phyloP scores from a whole-genome alignment of 768 basidiomycete genomes.

The Trametes villosa region DNA sequence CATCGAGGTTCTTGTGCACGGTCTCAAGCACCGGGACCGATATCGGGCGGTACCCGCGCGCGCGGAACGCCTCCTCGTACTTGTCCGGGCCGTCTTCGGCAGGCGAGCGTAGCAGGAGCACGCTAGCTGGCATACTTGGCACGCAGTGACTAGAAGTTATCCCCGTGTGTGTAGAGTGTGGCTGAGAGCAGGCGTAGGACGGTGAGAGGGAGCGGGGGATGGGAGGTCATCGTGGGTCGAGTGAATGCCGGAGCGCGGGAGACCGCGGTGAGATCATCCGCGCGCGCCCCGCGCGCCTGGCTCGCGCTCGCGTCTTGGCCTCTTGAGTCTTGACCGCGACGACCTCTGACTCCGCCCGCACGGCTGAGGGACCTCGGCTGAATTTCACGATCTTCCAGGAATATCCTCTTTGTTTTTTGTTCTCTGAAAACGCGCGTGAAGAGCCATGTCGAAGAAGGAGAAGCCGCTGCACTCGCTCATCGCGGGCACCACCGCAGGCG shows the following conservation, averaged over 20 bases:
- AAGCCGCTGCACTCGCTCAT: constrained; percentile 85
- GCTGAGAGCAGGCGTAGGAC: neutral
- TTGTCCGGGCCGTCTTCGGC: constrained; percentile 48
- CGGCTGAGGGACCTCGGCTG: too few species aligned
- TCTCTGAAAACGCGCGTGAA: neutral
- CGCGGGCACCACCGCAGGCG: constrained; percentile 92
- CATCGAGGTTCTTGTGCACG: constrained; percentile 49
- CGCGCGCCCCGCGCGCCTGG: neutral
- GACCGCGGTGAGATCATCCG: constrained; percentile 14
- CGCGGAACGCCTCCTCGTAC: constrained; percentile 57
- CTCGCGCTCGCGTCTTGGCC: neutral
- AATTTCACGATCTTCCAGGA: too few species aligned
- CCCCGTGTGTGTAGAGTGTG: neutral
- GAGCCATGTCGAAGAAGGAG: constrained; percentile 61
- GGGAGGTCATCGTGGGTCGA: constrained; percentile 15
- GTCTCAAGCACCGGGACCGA: constrained; percentile 81
- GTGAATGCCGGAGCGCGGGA: constrained; percentile 8
- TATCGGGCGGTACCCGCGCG: constrained; percentile 52
- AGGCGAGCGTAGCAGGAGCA: constrained; percentile 48
- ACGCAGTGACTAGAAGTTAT: neutral
- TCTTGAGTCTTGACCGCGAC: neutral
- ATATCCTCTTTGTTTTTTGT: too few species aligned
- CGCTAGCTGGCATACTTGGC: constrained; percentile 34
- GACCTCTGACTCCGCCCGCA: neutral
- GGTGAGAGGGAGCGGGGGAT: neutral